Conservation (phyloP, 768 basidiomycete species). For the Mycena alexandri region DNA sequence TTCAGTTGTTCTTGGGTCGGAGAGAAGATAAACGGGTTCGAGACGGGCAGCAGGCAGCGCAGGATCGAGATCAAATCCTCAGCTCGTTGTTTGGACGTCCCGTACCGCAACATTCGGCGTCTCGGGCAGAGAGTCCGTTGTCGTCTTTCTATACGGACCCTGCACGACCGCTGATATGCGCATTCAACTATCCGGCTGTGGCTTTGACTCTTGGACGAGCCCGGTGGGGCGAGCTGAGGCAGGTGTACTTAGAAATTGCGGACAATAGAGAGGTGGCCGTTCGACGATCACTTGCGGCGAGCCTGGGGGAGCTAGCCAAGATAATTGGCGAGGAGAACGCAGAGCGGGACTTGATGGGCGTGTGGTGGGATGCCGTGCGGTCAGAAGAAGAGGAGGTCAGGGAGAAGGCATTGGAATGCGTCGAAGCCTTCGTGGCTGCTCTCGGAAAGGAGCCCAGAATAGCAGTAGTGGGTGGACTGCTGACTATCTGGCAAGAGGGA, state of each 20-base stretch:
- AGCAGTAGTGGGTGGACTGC: constrained; percentile 59
- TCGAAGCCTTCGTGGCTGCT: constrained; percentile 67
- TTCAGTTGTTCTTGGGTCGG: constrained; percentile 82
- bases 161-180: constrained; percentile 81
- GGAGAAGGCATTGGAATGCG: constrained; percentile 75
- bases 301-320: constrained; percentile 89
- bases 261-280: constrained; percentile 73
- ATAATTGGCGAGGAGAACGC: constrained; percentile 83
- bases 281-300: constrained; percentile 85
- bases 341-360: constrained; percentile 72
- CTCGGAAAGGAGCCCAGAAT: constrained; percentile 64
- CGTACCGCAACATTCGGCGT: constrained; percentile 3
- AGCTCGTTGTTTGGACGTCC: constrained; percentile 35
- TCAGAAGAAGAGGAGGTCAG: constrained; percentile 78
- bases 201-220: constrained; percentile 81
- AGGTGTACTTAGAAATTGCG: constrained; percentile 75
- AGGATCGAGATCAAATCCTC: constrained; percentile 32
- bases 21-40: constrained; percentile 56
- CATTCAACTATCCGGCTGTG: constrained; percentile 94
- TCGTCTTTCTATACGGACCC: constrained; percentile 72
- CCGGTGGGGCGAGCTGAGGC: constrained; percentile 82
- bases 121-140: constrained; percentile 39
- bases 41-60: constrained; percentile 51
- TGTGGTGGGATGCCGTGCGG: constrained; percentile 75
- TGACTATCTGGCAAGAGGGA: constrained; percentile 68